Evolutionary conservation across 768 basidiomycete species (phyloP), one percentile per base, ranked within the genome.

Genomic region (Heimioporus sp.): DNA sequence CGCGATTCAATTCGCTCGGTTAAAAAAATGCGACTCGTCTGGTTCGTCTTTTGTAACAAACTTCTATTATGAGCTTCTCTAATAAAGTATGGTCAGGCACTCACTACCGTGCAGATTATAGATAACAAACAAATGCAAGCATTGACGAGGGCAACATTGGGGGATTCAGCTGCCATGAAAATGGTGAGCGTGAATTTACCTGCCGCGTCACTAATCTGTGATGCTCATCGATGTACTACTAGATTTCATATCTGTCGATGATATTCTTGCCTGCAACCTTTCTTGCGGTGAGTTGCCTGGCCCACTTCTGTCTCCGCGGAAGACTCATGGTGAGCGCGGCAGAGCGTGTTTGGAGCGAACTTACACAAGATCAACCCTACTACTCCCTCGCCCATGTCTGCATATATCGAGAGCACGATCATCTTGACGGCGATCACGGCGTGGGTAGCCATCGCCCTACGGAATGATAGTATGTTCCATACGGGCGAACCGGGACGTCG

Each of bases 181-280:
- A 65, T 65, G 49, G 62, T 65, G 44, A 46, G 57, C 5, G 32
- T 21, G 17, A 15, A 7, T 30, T 31, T 15, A 20, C 5, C 17
- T 20, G n/a, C 13, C 4, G 7, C 5, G 24, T 7, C 24, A 28
- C 24, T 37, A 15, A 2, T 44, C 36, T 17, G n/a, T 6, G n/a
- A 32, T 41, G 4, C 43, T 47, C 3, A 54, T 21, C 9, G 12
- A 13, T 7, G 24, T 8, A n/a, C 19, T 13, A 44, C 53, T 73
- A 81, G 62, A 76, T 83, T 21, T 74, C 80, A 1, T 82, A 81
- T 51, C 65, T 85, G 10, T 81, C 81, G 0, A 81, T 84, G 80
- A 62, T 82, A 39, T 85, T 84, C 66, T 66, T 85, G 21, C 83
- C 83, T 0, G 76, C 80, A 5, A 76, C 73, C 8, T 81, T 82